Evolutionary conservation across 139 green algal genomes (phyloP), one percentile per base, ranked within the genome.

Genomic region (Zygnema cylindricum): DNA sequence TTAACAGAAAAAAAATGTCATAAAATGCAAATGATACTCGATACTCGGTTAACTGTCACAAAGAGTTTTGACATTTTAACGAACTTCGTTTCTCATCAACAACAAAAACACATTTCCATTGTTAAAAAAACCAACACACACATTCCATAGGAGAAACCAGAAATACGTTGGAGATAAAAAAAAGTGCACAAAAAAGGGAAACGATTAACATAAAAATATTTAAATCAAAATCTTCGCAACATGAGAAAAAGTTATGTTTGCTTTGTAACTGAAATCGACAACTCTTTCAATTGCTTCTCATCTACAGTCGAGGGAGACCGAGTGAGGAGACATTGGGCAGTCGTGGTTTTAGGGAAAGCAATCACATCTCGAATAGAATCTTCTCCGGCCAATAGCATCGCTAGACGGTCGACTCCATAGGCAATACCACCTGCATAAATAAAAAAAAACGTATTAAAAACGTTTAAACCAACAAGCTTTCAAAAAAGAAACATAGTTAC

Each of bases 261-360:
- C 38, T 79, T 41, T 3, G 21, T 41, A 25, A 86, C 49, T 38
- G n/a, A 32, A 7, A 91, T 69, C 35, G 78, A 88, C 11, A 94
- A 78, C n/a, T 94, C 92, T n/a, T 86, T 71, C n/a, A 93, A 71
- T 63, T 94, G 92, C 22, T 3, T 23, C 1, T 32, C 33, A 1
- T 49, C 82, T 32, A 93, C 92, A 21, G 55, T 11, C 1, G 81
- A 36, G 25, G 92, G 96, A 0, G 96, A 94, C 63, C 93, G 91
- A 0, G 96, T 99, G 35, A 99, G 93, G 79, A 96, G 78, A 90
- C 96, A 98, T 92, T 98, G 94, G 1, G 92, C 95, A 35, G 86
- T 55, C 21, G 97, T 94, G 0, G 96, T 99, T 89, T 99, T 99
- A 32, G 97, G 97, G 91, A 99, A 99, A n/a, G 97, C 97, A 88